phyloP scores from a whole-genome alignment of 2,329 filamentous ascomycete species.

The Venturia carpophila region DNA sequence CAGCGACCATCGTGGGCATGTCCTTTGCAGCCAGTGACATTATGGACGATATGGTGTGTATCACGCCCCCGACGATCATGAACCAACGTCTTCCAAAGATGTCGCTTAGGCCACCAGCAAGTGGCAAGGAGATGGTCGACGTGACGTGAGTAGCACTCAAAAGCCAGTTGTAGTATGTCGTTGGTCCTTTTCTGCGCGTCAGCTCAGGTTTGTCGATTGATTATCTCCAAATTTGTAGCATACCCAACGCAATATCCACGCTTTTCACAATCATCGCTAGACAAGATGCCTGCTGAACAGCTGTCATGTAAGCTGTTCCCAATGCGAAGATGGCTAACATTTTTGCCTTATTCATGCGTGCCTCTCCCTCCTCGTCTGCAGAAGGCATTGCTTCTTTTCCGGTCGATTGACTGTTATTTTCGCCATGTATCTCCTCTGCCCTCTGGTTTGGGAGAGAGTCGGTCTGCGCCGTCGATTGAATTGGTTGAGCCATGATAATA shows the following conservation, averaged over 20 bases:
- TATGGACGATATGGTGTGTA: constrained; percentile 3
- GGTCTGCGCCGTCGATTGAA: not conserved
- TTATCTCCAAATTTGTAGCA: not conserved
- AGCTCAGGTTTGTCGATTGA: not conserved
- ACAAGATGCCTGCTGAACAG: constrained; percentile 14
- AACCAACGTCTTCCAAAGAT: constrained; percentile 19
- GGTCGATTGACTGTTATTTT: not conserved
- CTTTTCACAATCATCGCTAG: constrained; percentile 16
- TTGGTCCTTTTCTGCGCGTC: constrained; percentile 15
- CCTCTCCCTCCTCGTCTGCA: not conserved
- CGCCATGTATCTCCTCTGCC: not conserved
- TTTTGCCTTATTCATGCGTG: constrained; percentile 16
- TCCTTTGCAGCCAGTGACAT: constrained; percentile 12
- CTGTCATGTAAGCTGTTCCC: constrained; percentile 15
- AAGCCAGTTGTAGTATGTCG: constrained; percentile 20
- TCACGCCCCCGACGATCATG: constrained; percentile 12
- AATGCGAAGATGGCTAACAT: constrained; percentile 17
- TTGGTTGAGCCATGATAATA: not conserved
- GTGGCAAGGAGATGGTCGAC: constrained; percentile 11
- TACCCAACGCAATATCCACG: constrained; percentile 17
- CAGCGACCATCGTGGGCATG: constrained; percentile 14
- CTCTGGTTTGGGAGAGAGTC: not conserved
- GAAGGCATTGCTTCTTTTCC: not conserved
- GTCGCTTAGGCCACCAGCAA: constrained; percentile 18
- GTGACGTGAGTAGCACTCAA: constrained; percentile 5